Percentiles rank a stretch among this genome's conserved stretches.
phyloP scores from a whole-genome alignment of 352 stramenopile genomes.

The Peronosclerospora sorghi region DNA sequence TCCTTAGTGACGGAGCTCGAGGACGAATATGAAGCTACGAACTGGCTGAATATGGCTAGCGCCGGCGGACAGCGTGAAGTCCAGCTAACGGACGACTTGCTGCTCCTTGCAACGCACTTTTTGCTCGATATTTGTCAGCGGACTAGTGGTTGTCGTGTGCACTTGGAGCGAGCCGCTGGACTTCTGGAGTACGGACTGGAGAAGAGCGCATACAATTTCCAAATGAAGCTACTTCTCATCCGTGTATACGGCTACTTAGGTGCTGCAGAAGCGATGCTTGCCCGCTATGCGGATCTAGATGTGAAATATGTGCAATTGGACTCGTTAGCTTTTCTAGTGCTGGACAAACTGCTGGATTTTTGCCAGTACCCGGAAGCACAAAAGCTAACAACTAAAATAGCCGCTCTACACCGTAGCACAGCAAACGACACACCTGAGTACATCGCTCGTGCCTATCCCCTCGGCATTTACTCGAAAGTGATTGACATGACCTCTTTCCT shows the following conservation, averaged over 20 bases:
- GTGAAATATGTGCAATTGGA: constrained; percentile 82
- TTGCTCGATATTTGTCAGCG: constrained; percentile 64
- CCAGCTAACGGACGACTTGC: constrained; percentile 72
- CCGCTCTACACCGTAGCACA: constrained; percentile 41
- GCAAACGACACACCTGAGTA: constrained; percentile 67
- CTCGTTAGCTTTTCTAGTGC: constrained; percentile 73
- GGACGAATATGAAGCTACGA: constrained; percentile 52
- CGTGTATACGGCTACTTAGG: constrained; percentile 69
- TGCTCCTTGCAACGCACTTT: constrained; percentile 62
- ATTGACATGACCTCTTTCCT: constrained; percentile 75
- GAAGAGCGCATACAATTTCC: constrained; percentile 82
- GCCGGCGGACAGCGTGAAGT: constrained; percentile 74
- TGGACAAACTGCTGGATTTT: constrained; percentile 68
- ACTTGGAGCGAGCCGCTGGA: constrained; percentile 43
- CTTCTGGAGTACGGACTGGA: constrained; percentile 66
- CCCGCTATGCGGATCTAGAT: constrained; percentile 61
- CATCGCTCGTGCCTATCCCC: constrained; percentile 62
- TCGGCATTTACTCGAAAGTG: constrained; percentile 80
- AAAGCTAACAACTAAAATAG: constrained; percentile 37
- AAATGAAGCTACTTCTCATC: constrained; percentile 82
- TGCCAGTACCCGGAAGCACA: constrained; percentile 45
- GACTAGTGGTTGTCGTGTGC: constrained; percentile 12
- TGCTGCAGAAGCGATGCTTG: constrained; percentile 51
- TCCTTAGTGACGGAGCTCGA: constrained; percentile 36
- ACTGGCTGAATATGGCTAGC: constrained; percentile 60